Evolutionary conservation across 2,329 filamentous ascomycete species (phyloP), one percentile per base, ranked within the genome.

Genomic region (Arthrobotrys entomopaga): DNA sequence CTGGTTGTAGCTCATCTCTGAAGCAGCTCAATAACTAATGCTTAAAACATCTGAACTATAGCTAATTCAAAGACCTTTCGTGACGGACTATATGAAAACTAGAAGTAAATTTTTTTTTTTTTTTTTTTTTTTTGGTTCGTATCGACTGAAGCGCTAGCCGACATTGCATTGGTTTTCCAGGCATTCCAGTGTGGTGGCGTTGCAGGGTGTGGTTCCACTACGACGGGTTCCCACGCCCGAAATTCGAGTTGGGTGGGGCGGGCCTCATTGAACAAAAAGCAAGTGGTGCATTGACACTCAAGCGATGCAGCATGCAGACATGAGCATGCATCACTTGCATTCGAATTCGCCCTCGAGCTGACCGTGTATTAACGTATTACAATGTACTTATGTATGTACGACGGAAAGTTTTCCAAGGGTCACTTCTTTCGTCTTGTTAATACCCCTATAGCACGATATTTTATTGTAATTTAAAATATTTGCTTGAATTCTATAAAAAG

Each of bases 121-220:
- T 63, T 8, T 13, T 34, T 16, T 56, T 42, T 20, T 16, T 10
- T 26, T 40, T 13, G 13, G 10, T 65, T 73, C 69, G 69, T 73
- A 50, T 66, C 67, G 67, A 72, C 67, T 26, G 54, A 69, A 69
- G 69, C 69, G 61, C 69, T 73, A 66, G 61, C 19, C 69, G 69
- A 73, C 61, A 58, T 66, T 15, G 34, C 61, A 58, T 66, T 15
- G 34, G 48, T 42, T 53, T 65, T 56, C 46, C 43, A 49, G 48
- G 49, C 19, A 10, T 19, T 42, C 16, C n/a, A 65, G 50, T 40
- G 20, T 42, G 59, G 65, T 60, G 67, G 60, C 60, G 54, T 59
- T 59, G 19, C 29, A 42, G 65, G 16, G 38, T 48, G 20, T 29
- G 58, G 48, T 49, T 40, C 54, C 52, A 72, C 54, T 34, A 13